Evolutionary conservation across 2,329 filamentous ascomycete genomes (phyloP), one percentile per base, ranked within the genome.

Genomic region (Microsporum canis): DNA sequence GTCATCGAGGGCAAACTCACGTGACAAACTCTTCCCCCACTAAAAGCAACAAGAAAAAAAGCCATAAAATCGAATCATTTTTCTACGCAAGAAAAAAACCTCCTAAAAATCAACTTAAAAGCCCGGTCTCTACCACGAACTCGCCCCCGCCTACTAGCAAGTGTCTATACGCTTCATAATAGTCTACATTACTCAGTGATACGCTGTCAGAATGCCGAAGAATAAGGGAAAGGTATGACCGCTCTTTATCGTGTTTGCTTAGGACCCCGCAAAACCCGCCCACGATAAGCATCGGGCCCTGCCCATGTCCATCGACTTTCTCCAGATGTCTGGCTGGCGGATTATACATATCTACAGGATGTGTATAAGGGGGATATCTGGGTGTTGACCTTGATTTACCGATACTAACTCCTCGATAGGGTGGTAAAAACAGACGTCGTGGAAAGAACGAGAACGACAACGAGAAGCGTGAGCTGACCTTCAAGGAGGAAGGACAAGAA

Each of bases 361-460:
- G n/a, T 51, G 23, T 51, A 10, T 31, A 23, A 23, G 1, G 17
- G 17, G 3, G 43, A 23, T 47, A 29, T 8, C 5, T 29, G 43
- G n/a, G 23, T 47, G 7, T 27, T n/a, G 17, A 5, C 17, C 14
- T 47, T 29, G 45, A 33, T 51, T 29, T 33, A 23, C 12, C 31
- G 27, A 51, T 29, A 2, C 23, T 51, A 29, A 29, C 23, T 51
- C 10, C 7, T 56, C 5, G 4, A 27, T 38, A 94, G 90, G 92
- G 92, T 78, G 92, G 92, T 81, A 97, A 97, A 84, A 97, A 97
- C 81, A 83, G 92, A 79, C 88, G 92, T 85, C 86, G 94, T 80
- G 92, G 92, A 80, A 97, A 96, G 88, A 95, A 95, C 84, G 90
- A 95, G 81, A 95, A 94, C 80, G 94, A 97, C 82, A 95, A 96